Evolutionary conservation across 192 early-diverging fungal genomes (phyloP).

Genomic region (Coemansia sp.): DNA sequence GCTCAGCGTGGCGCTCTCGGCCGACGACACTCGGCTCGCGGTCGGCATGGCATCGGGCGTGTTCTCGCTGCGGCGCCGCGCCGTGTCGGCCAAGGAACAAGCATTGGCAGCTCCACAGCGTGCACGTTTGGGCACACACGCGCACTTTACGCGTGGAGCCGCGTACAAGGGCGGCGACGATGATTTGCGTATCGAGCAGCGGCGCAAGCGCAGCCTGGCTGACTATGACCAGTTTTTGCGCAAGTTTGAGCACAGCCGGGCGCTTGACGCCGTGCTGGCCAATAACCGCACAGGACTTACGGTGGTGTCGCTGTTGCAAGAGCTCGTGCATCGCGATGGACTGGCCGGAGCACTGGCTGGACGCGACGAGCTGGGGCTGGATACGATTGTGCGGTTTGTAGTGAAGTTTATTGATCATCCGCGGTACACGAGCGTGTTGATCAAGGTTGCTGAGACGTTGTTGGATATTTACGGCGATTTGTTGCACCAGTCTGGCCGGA

Average conservation of each 20-base stretch:
- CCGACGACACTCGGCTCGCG: slow-evolving; percentile 83
- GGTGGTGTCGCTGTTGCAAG: slow-evolving; percentile 79
- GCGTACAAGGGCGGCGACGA: slow-evolving; percentile 57
- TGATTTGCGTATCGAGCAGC: slow-evolving; percentile 76
- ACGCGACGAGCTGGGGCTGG: slow-evolving; percentile 83
- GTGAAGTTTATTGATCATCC: slow-evolving; percentile 79
- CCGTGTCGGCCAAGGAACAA: slow-evolving; percentile 73
- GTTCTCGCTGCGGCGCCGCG: slow-evolving; percentile 80
- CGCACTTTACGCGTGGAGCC: slow-evolving; percentile 71
- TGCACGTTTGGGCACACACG: slow-evolving; percentile 62
- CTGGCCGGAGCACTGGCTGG: slow-evolving; percentile 77
- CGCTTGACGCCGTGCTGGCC: slow-evolving; percentile 80
- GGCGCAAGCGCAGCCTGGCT: slow-evolving; percentile 61
- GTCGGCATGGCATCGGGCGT: slow-evolving; percentile 92
- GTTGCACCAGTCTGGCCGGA: slow-evolving; percentile 73
- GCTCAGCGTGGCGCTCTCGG: slow-evolving; percentile 85
- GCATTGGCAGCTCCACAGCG: slow-evolving; percentile 37
- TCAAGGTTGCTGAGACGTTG: slow-evolving; percentile 71
- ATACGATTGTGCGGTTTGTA: slow-evolving; percentile 81
- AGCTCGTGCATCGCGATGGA: slow-evolving; percentile 84
- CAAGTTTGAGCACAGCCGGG: slow-evolving; percentile 84
- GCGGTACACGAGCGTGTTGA: slow-evolving; percentile 69
- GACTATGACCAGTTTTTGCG: slow-evolving; percentile 83
- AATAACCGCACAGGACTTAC: slow-evolving; percentile 63
- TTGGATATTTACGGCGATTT: slow-evolving; percentile 82